Evolutionary conservation across 768 basidiomycete species (phyloP).

Genomic region (Lepiota venenata): DNA sequence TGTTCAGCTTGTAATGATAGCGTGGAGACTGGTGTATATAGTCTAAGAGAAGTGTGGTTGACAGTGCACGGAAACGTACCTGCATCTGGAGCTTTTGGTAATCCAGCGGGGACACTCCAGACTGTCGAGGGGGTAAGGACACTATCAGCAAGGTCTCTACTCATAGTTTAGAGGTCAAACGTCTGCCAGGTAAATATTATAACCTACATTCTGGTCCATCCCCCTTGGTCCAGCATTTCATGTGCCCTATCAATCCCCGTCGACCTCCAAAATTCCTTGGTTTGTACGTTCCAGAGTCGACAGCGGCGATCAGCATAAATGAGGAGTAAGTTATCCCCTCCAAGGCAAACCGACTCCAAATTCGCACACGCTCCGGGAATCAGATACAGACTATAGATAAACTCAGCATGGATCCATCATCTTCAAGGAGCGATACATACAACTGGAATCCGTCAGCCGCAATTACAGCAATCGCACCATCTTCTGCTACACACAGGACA

Average conservation of each 20-base stretch:
- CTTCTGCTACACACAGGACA: slow-evolving; percentile 65
- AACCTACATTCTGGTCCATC: slow-evolving; percentile 72
- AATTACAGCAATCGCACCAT: slow-evolving; percentile 85
- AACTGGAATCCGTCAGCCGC: slow-evolving; percentile 70
- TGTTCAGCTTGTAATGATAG: slow-evolving; percentile 48
- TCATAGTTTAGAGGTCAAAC: background rate
- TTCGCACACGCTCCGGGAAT: slow-evolving; percentile 80
- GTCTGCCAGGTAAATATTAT: no score
- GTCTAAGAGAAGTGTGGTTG: background rate
- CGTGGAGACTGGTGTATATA: slow-evolving; percentile 37
- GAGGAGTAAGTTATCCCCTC: slow-evolving; percentile 68
- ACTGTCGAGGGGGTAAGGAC: slow-evolving; percentile 19
- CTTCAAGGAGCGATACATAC: slow-evolving; percentile 40
- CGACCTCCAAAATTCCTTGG: slow-evolving; percentile 82
- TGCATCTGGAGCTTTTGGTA: slow-evolving; percentile 14
- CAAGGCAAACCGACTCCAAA: slow-evolving; percentile 58
- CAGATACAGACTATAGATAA: slow-evolving; percentile 59
- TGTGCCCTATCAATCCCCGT: slow-evolving; percentile 74
- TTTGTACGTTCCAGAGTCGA: slow-evolving; percentile 83
- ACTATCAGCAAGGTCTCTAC: slow-evolving; percentile 19
- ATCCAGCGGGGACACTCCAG: slow-evolving; percentile 22
- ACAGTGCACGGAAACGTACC: slow-evolving; percentile 17
- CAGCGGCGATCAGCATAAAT: slow-evolving; percentile 75
- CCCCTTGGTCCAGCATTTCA: slow-evolving; percentile 66
- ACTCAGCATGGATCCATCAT: background rate